Evolutionary conservation across 176 grass and related monocot genomes (phyloP).

Genomic region (Themeda triandra): DNA sequence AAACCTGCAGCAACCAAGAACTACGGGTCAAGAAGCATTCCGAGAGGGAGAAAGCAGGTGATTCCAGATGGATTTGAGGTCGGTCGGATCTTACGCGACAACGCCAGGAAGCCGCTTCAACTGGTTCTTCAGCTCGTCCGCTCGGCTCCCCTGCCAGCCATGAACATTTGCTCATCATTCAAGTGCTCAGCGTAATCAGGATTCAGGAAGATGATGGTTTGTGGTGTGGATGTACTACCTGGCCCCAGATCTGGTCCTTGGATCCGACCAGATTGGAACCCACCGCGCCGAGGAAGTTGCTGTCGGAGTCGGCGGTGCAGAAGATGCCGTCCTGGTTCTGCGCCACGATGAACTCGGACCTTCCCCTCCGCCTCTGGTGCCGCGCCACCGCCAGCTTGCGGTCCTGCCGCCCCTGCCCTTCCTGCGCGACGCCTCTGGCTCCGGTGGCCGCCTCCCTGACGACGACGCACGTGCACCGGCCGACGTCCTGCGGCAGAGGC

Average conservation of each 20-base stretch:
- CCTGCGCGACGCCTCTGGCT: constrained; percentile 64
- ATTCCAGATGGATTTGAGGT: background rate
- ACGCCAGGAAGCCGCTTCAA: constrained; percentile 69
- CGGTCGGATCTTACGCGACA: constrained; percentile 53
- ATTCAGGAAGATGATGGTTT: background rate
- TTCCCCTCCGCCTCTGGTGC: constrained; percentile 63
- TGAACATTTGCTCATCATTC: background rate
- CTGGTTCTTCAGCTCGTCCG: constrained; percentile 53
- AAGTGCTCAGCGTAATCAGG: background rate
- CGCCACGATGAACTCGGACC: constrained; percentile 78
- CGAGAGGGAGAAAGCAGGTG: background rate
- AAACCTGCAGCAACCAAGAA: constrained; percentile 56
- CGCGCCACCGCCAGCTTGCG: constrained; percentile 85
- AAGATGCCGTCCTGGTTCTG: constrained; percentile 82
- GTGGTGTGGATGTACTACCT: constrained; percentile 36
- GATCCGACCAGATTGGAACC: constrained; percentile 75
- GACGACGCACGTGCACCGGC: constrained; percentile 87
- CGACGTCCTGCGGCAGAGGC: constrained; percentile 86
- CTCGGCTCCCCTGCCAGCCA: constrained; percentile 55
- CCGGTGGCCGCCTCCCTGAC: constrained; percentile 56
- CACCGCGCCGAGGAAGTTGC: constrained; percentile 66
- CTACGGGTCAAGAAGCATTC: background rate
- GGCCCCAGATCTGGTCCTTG: constrained; percentile 76
- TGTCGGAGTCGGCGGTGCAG: constrained; percentile 50
- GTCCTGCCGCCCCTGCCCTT: constrained; percentile 85